Conservation (phyloP, 2,329 filamentous ascomycete genomes). For the Aspergillus sclerotialis region DNA sequence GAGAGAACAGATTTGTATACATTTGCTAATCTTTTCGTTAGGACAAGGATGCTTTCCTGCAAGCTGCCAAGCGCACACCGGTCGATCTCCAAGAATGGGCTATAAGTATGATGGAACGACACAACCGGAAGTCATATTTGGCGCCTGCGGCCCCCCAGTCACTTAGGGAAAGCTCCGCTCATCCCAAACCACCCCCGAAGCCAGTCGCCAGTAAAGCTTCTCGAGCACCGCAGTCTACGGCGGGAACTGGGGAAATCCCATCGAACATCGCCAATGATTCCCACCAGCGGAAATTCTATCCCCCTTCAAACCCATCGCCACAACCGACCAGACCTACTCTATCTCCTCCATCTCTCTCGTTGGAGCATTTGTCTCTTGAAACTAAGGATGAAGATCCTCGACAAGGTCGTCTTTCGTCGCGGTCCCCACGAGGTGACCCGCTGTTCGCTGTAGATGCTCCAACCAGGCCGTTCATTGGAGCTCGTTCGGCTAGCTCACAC, state of each 20-base stretch:
- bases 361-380: conserved; percentile 40
- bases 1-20: neutral
- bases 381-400: conserved; percentile 26
- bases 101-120: conserved; percentile 83
- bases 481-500: conserved; percentile 34
- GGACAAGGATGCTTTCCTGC: conserved; percentile 90
- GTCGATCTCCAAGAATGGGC: conserved; percentile 94
- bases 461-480: conserved; percentile 30
- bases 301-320: conserved; percentile 15
- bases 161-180: conserved; percentile 48
- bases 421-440: conserved; percentile 25
- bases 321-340: conserved; percentile 16
- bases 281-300: conserved; percentile 13
- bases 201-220: conserved; percentile 16
- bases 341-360: conserved; percentile 31
- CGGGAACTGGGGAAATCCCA: conserved; percentile 66
- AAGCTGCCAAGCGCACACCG: conserved; percentile 92
- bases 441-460: conserved; percentile 32
- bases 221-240: conserved; percentile 38
- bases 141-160: conserved; percentile 75
- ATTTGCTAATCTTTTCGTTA: conserved; percentile 34
- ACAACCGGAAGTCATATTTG: conserved; percentile 92
- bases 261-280: conserved; percentile 41
- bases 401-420: conserved; percentile 20
- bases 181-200: conserved; percentile 28